Conservation (phyloP, 2,329 filamentous ascomycete genomes). For the Colletotrichum liaoningense region DNA sequence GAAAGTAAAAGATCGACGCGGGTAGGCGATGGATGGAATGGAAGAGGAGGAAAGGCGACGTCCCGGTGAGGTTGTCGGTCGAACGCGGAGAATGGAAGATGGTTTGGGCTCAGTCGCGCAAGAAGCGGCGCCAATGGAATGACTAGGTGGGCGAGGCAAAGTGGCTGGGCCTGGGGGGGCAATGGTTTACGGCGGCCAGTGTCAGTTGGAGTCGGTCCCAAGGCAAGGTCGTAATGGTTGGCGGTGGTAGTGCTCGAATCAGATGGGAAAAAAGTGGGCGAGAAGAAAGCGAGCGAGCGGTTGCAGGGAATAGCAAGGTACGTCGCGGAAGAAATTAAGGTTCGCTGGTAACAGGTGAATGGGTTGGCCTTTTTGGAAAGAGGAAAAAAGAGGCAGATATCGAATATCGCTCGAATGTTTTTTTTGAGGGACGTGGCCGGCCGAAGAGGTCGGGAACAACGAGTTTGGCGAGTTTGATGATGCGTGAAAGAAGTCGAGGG, state of each 20-base stretch:
- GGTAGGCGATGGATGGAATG: slow-evolving; percentile 33
- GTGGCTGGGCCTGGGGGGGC: slow-evolving; percentile 28
- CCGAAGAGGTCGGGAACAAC: slow-evolving; percentile 3
- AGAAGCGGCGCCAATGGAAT: slow-evolving; percentile 36
- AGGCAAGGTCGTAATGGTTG: slow-evolving; percentile 10
- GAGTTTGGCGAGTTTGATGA: not conserved
- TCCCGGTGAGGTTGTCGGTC: slow-evolving; percentile 31
- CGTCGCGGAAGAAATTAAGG: slow-evolving; percentile 22
- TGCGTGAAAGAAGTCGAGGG: not conserved
- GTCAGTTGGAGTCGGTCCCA: slow-evolving; percentile 6
- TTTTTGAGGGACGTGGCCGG: not conserved
- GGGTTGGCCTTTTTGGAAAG: slow-evolving; percentile 3
- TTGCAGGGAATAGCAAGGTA: slow-evolving; percentile 27
- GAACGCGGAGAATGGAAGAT: slow-evolving; percentile 35
- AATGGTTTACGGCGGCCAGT: slow-evolving; percentile 6
- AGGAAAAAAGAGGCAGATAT: not conserved
- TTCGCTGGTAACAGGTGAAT: slow-evolving; percentile 28
- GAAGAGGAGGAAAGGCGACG: slow-evolving; percentile 16
- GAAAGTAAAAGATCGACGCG: slow-evolving; percentile 24
- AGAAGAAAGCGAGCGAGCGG: slow-evolving; percentile 19
- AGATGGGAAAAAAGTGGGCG: slow-evolving; percentile 29
- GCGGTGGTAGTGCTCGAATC: slow-evolving; percentile 25
- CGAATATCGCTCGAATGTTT: slow-evolving; percentile 16
- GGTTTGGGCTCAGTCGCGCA: slow-evolving; percentile 36
- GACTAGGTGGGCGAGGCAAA: slow-evolving; percentile 32